Conservation (phyloP, 352 stramenopile species). For the Globisporangium perplexum region DNA sequence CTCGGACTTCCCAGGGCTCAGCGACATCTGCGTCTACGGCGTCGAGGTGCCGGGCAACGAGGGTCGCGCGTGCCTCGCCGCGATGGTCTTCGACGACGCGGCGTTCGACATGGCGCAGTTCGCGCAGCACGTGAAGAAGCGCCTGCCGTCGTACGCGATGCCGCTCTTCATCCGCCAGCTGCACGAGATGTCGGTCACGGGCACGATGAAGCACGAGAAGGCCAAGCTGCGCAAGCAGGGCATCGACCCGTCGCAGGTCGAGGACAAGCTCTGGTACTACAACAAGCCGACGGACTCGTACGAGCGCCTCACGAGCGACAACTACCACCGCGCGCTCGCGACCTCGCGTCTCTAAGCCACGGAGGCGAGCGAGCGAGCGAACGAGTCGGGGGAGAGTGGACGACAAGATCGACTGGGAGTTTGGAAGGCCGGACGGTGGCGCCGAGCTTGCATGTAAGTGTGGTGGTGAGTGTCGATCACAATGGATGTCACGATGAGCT, state of each 20-base stretch:
- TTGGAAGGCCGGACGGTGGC: too few relatives aligned
- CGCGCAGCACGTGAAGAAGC: constrained; percentile 37
- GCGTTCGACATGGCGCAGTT: constrained; percentile 55
- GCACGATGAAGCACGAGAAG: constrained; percentile 92
- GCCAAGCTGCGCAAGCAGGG: constrained; percentile 80
- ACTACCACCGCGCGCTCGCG: constrained; percentile 45
- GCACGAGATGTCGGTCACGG: constrained; percentile 69
- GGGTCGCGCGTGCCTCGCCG: constrained; percentile 76
- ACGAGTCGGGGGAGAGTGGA: neutral
- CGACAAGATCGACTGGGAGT: too few relatives aligned
- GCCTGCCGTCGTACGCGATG: constrained; percentile 63
- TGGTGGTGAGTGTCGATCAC: neutral
- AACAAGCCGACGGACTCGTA: constrained; percentile 45
- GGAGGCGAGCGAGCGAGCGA: neutral
- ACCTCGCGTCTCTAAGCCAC: constrained; percentile 37
- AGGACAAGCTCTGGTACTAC: constrained; percentile 56
- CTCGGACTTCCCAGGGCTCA: constrained; percentile 65
- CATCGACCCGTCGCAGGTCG: constrained; percentile 56
- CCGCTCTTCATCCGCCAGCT: constrained; percentile 84
- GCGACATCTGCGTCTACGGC: constrained; percentile 75
- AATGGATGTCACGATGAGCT: too few relatives aligned
- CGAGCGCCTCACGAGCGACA: constrained; percentile 46
- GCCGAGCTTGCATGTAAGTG: neutral
- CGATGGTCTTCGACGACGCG: constrained; percentile 73
- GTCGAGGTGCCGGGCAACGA: constrained; percentile 70